A percentile compares a stretch with the other conserved stretches of the same genome.
Conservation (phyloP, 768 basidiomycete species). For the Lentinula detonsa region DNA sequence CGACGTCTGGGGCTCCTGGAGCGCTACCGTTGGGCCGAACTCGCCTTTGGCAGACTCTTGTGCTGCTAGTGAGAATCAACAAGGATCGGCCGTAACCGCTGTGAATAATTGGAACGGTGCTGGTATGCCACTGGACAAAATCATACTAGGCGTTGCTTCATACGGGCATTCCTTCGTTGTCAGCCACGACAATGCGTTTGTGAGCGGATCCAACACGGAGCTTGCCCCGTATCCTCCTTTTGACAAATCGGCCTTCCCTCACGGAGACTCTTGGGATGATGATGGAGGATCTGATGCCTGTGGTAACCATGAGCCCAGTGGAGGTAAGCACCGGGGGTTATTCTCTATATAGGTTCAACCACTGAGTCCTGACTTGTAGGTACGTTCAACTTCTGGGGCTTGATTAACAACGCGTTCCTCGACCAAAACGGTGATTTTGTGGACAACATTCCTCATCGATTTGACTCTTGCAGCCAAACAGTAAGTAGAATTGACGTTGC, state of each 20-base stretch:
- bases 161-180: conserved; percentile 82
- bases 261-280: conserved; percentile 62
- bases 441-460: conserved; percentile 43
- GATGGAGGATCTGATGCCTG: conserved; percentile 47
- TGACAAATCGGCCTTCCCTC: conserved; percentile 38
- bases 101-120: conserved; percentile 68
- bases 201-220: conserved; percentile 24
- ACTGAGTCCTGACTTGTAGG: not conserved
- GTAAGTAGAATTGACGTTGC: conserved; percentile 24
- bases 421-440: conserved; percentile 40
- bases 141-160: conserved; percentile 77
- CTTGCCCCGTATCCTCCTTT: conserved; percentile 51
- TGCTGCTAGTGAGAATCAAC: conserved; percentile 46
- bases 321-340: conserved; percentile 28
- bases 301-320: conserved; percentile 39
- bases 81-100: conserved; percentile 72
- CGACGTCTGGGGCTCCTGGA: conserved; percentile 62
- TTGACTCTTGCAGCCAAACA: conserved; percentile 67
- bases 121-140: conserved; percentile 62
- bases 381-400: conserved; percentile 55
- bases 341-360: not conserved
- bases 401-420: conserved; percentile 53
- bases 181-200: conserved; percentile 33
- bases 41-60: conserved; percentile 81
- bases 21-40: conserved; percentile 47